Conservation (phyloP, 495 filamentous ascomycete genomes). For the Amphirosellinia nigrospora region DNA sequence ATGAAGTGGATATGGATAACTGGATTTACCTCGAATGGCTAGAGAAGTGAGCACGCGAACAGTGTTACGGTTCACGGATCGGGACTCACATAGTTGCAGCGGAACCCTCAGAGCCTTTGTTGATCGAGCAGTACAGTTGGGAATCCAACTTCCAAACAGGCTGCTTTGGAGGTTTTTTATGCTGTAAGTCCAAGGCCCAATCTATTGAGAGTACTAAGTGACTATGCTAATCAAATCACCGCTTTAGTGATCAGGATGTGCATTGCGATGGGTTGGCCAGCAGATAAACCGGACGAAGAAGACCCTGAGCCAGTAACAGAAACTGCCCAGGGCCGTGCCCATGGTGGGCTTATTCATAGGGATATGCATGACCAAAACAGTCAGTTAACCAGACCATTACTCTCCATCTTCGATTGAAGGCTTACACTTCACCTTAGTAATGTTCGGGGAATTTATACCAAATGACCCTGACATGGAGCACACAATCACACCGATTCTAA, state of each 20-base stretch:
- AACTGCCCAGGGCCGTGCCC: not conserved
- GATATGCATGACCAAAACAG: slow-evolving; percentile 13
- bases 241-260: not conserved
- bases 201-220: not conserved
- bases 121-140: not conserved
- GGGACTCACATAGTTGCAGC: not conserved
- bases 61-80: not conserved
- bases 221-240: not conserved
- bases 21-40: slow-evolving; percentile 17
- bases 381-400: not conserved
- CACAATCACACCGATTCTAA: slow-evolving; percentile 1
- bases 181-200: not conserved
- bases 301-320: slow-evolving; percentile 6
- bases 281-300: not conserved
- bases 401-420: too few relatives aligned
- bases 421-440: slow-evolving; percentile 4
- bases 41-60: not conserved
- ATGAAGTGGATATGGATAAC: not conserved
- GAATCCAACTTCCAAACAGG: not conserved
- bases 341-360: not conserved
- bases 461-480: not conserved
- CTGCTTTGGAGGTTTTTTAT: slow-evolving; percentile 18
- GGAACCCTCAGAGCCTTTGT: not conserved
- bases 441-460: slow-evolving; percentile 8
- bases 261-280: slow-evolving; percentile 14